Percentiles rank a stretch among this genome's conserved stretches.
Evolutionary conservation across 2,329 filamentous ascomycete genomes (phyloP).

Genomic region (Fusarium cicatricum): DNA sequence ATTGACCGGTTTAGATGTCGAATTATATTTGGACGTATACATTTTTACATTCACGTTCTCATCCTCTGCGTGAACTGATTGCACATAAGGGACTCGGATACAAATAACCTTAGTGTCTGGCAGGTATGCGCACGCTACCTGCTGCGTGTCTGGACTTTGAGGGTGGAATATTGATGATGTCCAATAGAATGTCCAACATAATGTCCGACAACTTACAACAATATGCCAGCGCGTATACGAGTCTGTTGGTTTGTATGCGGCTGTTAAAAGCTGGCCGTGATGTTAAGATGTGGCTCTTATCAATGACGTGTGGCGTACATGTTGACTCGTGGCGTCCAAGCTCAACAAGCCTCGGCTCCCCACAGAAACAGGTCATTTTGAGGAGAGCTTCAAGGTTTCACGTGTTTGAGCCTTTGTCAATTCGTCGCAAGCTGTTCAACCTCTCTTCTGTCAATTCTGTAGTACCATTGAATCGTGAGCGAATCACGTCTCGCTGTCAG

Average conservation of each 20-base stretch:
- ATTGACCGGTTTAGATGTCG: not conserved
- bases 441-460: not conserved
- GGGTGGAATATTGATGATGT: too few species aligned
- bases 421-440: not conserved
- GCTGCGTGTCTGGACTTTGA: too few species aligned
- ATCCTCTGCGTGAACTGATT: too few species aligned
- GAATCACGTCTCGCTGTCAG: not conserved
- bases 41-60: not conserved
- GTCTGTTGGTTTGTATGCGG: not conserved
- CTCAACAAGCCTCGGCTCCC: slow-evolving; percentile 10
- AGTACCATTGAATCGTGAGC: not conserved
- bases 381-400: slow-evolving; percentile 4
- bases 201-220: too few species aligned
- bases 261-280: not conserved
- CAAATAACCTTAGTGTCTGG: too few species aligned
- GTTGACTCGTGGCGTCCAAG: not conserved
- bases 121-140: too few species aligned
- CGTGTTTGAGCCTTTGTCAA: slow-evolving; percentile 1
- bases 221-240: too few species aligned
- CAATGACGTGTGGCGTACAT: not conserved
- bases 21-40: slow-evolving; percentile 17
- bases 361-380: too few species aligned
- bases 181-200: too few species aligned
- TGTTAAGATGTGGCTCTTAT: not conserved
- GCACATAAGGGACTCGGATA: too few species aligned